Evolutionary conservation across 805 yeast genomes (phyloP), one percentile per base, ranked within the genome.

Genomic region (Candida succiphila): DNA sequence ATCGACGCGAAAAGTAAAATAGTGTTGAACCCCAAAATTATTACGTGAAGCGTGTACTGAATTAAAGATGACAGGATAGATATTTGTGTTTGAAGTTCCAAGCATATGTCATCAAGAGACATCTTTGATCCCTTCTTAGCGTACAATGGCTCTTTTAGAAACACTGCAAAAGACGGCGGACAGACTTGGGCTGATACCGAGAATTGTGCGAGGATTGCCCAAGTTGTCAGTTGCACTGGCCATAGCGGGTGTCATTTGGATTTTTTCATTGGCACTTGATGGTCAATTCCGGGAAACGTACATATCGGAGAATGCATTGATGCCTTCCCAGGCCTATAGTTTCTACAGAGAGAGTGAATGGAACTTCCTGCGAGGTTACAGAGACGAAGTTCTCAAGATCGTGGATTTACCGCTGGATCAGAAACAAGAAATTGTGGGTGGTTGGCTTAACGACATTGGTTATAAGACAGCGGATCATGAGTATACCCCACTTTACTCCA

Each of bases 261-360:
- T 92, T n/a, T 52, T 69, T 12, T 56, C 68, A 17, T 61, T 87
- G 32, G 96, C 97, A 1, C 40, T 75, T 44, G 81, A 81, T 14
- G 97, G 96, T 16, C 85, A 84, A 49, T 85, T 63, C 53, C 65
- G 96, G 35, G 58, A 66, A 41, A 86, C 96, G 2, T 92, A 92
- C 54, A 81, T 88, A 10, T 81, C 94, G 7, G 99, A 92, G 51
- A 92, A 92, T 57, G 99, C 99, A 22, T 63, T 92, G 53, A 78
- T 92, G 84, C 96, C 99, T 7, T 88, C 94, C 1, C 97, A 92
- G 54, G 97, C 92, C 3, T 78, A 79, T 45, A 78, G 94, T 17
- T 87, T 86, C 52, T 92, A 84, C 54, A 68, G 96, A 35, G 97
- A 89, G 49, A 75, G 86, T 27, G 97, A 92, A 52, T 92, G 97